A percentile compares a stretch with the other conserved stretches of the same genome.
Conservation (phyloP, 345 rosid genomes). For the Pistacia atlantica region DNA sequence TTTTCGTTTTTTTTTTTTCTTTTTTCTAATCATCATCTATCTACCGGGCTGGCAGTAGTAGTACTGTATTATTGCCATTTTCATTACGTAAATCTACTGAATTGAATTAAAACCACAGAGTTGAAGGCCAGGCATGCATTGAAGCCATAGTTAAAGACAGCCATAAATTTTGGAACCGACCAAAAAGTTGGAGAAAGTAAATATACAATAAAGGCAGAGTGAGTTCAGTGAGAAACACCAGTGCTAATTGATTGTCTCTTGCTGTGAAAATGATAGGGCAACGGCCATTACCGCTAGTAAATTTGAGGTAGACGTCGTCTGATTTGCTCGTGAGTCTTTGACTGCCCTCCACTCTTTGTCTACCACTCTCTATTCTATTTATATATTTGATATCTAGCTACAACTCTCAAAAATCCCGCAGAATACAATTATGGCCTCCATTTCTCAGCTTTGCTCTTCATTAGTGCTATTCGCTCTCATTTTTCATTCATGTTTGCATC, state of each 20-base stretch:
- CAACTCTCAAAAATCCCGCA: neutral
- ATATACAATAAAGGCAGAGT: neutral
- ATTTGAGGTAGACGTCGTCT: neutral
- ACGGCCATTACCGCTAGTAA: neutral
- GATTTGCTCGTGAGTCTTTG: neutral
- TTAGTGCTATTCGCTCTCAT: constrained; percentile 11
- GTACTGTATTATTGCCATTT: too few species aligned
- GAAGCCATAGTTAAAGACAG: neutral
- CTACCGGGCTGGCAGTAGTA: too few species aligned
- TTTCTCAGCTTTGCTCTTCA: neutral
- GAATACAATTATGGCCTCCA: constrained; percentile 16
- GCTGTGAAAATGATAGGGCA: constrained; percentile 5
- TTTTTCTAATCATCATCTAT: too few species aligned
- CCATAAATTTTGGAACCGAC: constrained; percentile 2
- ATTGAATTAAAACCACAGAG: neutral
- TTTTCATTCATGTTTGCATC: constrained; percentile 6
- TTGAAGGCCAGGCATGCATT: neutral
- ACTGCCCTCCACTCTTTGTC: neutral
- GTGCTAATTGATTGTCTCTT: neutral
- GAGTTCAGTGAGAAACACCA: constrained; percentile 2
- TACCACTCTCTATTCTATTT: neutral
- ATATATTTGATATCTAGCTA: neutral
- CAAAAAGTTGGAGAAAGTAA: neutral
- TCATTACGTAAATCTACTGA: too few species aligned
- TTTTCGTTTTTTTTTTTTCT: too few species aligned